A percentile compares a stretch with the other conserved stretches of the same genome.
Evolutionary conservation across 1,284 basidiomycete genomes (phyloP).

Genomic region (Ustilago xerochloae): DNA sequence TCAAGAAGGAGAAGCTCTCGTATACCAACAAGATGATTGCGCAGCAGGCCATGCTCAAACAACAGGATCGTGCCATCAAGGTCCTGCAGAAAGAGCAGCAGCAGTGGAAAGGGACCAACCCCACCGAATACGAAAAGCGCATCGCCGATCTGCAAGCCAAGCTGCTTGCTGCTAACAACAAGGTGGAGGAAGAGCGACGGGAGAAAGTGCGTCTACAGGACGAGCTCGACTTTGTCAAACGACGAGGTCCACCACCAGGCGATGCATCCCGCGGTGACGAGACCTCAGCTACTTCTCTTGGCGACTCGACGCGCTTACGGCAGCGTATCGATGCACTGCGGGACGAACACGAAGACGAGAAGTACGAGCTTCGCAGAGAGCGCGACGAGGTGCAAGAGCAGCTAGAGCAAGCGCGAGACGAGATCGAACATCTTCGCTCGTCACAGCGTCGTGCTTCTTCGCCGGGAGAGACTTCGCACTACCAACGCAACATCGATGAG

Average conservation of each 20-base stretch:
- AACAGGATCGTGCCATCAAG: conserved; percentile 64
- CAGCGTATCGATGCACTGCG: conserved; percentile 48
- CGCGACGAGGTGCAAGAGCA: conserved; percentile 50
- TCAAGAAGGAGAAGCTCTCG: conserved; percentile 62
- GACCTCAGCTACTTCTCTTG: conserved; percentile 28
- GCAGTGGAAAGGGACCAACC: conserved; percentile 48
- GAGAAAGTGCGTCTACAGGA: conserved; percentile 45
- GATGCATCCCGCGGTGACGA: conserved; percentile 35
- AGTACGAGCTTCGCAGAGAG: conserved; percentile 51
- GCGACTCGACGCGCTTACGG: conserved; percentile 43
- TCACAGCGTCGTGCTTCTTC: conserved; percentile 22
- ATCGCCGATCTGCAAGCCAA: conserved; percentile 44
- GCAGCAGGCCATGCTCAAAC: conserved; percentile 59
- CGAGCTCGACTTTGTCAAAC: conserved; percentile 55
- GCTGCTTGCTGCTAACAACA: conserved; percentile 39
- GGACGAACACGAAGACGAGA: conserved; percentile 55
- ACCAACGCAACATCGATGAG: conserved; percentile 44
- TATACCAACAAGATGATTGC: conserved; percentile 62
- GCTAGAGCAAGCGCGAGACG: conserved; percentile 36
- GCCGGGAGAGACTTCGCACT: conserved; percentile 22
- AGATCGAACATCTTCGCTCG: conserved; percentile 36
- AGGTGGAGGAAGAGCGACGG: conserved; percentile 39
- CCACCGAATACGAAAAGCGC: conserved; percentile 36
- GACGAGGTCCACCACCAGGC: conserved; percentile 33
- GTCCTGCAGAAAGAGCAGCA: conserved; percentile 60